phyloP scores from a whole-genome alignment of 2,329 filamentous ascomycete genomes.

The Phialophora verrucosa region DNA sequence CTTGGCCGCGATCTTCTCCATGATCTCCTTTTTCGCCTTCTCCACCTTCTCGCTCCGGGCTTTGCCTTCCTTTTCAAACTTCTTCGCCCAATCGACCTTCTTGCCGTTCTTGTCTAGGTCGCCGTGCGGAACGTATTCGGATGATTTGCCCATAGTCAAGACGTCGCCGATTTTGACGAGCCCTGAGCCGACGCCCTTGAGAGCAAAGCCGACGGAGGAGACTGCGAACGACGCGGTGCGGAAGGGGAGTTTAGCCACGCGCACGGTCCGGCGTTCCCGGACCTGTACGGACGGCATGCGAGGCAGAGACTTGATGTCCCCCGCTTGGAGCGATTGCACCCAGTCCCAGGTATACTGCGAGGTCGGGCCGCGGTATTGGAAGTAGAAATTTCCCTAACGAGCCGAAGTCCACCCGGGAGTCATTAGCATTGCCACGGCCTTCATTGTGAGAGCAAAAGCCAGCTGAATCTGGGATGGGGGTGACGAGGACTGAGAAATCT shows the following conservation, averaged over 20 bases:
- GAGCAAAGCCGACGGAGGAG: constrained; percentile 23
- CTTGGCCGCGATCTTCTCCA: background rate
- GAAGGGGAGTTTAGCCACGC: constrained; percentile 35
- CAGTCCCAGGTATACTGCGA: constrained; percentile 39
- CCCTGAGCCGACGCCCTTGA: constrained; percentile 31
- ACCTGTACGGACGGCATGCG: constrained; percentile 36
- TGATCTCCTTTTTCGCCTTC: constrained; percentile 13
- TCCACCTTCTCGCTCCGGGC: constrained; percentile 19
- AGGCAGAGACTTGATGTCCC: constrained; percentile 35
- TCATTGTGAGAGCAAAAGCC: background rate
- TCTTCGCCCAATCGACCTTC: constrained; percentile 30
- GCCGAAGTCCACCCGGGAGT: background rate
- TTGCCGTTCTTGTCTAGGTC: constrained; percentile 34
- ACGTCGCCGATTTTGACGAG: constrained; percentile 32
- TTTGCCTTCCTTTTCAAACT: constrained; percentile 27
- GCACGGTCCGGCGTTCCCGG: constrained; percentile 31
- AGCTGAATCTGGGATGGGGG: background rate
- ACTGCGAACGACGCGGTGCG: constrained; percentile 30
- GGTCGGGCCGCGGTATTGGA: constrained; percentile 34
- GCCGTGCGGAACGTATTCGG: constrained; percentile 33
- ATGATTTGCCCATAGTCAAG: constrained; percentile 31
- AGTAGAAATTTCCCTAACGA: constrained; percentile 39
- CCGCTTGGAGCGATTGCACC: constrained; percentile 34
- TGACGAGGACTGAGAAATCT: constrained; percentile 2
- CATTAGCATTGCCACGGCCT: background rate